Evolutionary conservation across 2,329 filamentous ascomycete genomes (phyloP).

Genomic region (Aspergillus costaricaensis): DNA sequence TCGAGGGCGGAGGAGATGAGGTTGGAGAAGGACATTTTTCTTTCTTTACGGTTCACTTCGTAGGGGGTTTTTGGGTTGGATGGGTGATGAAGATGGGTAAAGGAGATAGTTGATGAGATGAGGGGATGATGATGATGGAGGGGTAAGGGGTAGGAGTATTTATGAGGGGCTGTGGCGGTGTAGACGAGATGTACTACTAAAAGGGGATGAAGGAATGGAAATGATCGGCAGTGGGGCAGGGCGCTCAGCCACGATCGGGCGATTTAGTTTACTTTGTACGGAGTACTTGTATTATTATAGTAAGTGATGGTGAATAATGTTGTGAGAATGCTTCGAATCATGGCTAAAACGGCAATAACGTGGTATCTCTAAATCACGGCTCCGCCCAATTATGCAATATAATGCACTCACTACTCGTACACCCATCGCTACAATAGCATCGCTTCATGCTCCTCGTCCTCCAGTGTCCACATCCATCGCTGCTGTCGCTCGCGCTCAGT

Average conservation of each 20-base stretch:
- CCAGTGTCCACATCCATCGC: slow-evolving; percentile 36
- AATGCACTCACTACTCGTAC: background rate
- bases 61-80: no score
- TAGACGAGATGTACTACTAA: background rate
- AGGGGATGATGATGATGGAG: background rate
- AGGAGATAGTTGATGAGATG: background rate
- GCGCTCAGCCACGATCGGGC: background rate
- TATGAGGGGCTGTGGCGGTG: slow-evolving; percentile 19
- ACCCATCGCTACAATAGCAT: slow-evolving; percentile 31
- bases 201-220: no score
- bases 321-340: no score
- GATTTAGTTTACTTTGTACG: background rate
- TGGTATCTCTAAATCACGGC: slow-evolving; percentile 7
- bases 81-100: no score
- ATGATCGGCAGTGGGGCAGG: slow-evolving; percentile 1
- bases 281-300: background rate
- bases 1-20: slow-evolving; percentile 20
- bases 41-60: no score
- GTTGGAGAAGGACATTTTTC: slow-evolving; percentile 21
- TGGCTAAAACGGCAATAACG: background rate
- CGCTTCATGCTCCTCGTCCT: slow-evolving; percentile 37
- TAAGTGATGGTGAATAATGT: no score
- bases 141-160: background rate
- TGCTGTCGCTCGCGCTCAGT: slow-evolving; percentile 37
- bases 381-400: background rate